Evolutionary conservation across 73 alveolate genomes (phyloP).

Genomic region (Tetrahymena thermophila): DNA sequence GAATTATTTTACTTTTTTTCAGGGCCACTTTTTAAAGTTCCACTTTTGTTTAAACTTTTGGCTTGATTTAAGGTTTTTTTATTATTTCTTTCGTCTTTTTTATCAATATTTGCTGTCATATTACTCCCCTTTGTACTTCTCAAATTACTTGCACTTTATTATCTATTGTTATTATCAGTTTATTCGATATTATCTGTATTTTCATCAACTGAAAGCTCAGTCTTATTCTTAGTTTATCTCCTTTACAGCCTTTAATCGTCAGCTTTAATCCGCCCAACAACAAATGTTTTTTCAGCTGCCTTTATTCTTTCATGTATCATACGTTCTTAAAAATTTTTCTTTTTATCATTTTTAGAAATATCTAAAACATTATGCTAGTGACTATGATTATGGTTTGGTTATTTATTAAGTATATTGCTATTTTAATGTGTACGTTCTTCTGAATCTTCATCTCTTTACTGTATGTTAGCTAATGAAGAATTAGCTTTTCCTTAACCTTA

Average conservation of each 20-base stretch:
- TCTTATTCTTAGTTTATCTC: not conserved
- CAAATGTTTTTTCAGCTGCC: not conserved
- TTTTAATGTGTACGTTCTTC: not conserved
- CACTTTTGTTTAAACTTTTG: not conserved
- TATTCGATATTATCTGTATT: not conserved
- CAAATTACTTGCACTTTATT: not conserved
- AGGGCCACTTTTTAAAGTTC: not conserved
- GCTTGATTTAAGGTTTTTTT: not conserved
- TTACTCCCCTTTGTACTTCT: not conserved
- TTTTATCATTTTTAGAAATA: not conserved
- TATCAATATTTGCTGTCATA: not conserved
- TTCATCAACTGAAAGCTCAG: not conserved
- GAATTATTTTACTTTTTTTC: not conserved
- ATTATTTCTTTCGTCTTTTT: not conserved
- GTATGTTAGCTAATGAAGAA: not conserved
- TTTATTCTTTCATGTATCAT: not conserved
- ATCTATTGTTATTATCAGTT: not conserved
- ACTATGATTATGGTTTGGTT: not conserved
- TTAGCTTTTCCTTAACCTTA: not conserved
- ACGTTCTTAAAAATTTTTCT: not conserved
- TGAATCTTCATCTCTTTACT: not conserved
- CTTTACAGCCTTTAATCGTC: not conserved
- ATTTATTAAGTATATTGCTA: not conserved
- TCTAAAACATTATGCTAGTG: not conserved
- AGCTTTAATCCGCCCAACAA: not conserved